phyloP scores from a whole-genome alignment of 2,329 filamentous ascomycete species.

The Pestalotiopsis sp. region DNA sequence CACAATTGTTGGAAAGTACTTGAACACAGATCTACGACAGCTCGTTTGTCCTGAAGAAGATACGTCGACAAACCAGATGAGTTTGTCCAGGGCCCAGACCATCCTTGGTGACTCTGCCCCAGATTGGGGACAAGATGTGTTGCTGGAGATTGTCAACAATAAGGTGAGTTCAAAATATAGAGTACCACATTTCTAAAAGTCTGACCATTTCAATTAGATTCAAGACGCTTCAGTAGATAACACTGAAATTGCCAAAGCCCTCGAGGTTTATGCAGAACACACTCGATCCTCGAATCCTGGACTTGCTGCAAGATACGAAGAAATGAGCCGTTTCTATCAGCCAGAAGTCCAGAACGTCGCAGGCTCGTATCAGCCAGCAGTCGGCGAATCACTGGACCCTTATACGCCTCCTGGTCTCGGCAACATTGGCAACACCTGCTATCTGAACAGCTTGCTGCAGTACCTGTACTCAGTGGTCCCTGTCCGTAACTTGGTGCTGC shows the following conservation, averaged over 20 bases:
- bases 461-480: constrained; percentile 90
- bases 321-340: constrained; percentile 26
- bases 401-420: constrained; percentile 81
- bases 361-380: not conserved
- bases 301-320: constrained; percentile 26
- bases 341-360: not conserved
- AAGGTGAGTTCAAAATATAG: constrained; percentile 21
- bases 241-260: constrained; percentile 25
- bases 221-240: constrained; percentile 20
- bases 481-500: constrained; percentile 77
- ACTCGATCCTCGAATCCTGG: constrained; percentile 22
- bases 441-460: constrained; percentile 93
- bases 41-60: constrained; percentile 15
- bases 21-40: constrained; percentile 24
- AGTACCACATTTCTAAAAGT: not conserved
- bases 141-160: constrained; percentile 26
- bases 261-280: constrained; percentile 29
- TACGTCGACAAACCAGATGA: not conserved
- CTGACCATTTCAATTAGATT: constrained; percentile 1
- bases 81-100: not conserved
- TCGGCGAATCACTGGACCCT: constrained; percentile 29
- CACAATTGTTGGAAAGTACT: constrained; percentile 24
- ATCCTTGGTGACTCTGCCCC: constrained; percentile 24
- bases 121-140: constrained; percentile 27
- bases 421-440: constrained; percentile 98